Evolutionary conservation across 805 yeast genomes (phyloP).

Genomic region (Pichia ethanolica): DNA sequence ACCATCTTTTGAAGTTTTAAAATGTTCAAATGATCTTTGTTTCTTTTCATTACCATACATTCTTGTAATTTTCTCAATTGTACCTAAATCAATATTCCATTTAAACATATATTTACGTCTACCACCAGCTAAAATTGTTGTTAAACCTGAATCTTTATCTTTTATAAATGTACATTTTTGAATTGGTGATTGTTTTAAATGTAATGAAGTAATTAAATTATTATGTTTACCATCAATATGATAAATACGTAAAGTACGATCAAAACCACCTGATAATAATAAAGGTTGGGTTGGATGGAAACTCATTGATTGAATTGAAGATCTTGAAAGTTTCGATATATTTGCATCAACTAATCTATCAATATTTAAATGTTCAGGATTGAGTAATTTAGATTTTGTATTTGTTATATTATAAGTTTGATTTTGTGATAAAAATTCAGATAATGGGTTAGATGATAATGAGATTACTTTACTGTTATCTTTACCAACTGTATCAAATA

Average conservation of each 20-base stretch:
- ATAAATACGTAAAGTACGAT: conserved; percentile 75
- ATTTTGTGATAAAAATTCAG: conserved; percentile 27
- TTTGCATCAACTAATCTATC: conserved; percentile 86
- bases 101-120: conserved; percentile 87
- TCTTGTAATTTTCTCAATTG: conserved; percentile 77
- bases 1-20: conserved; percentile 71
- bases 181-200: conserved; percentile 71
- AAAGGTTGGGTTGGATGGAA: conserved; percentile 85
- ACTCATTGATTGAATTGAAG: conserved; percentile 78
- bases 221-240: conserved; percentile 87
- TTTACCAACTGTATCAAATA: conserved; percentile 12
- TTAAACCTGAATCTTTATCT: conserved; percentile 37
- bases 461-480: conserved; percentile 15
- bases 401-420: conserved; percentile 22
- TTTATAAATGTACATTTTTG: conserved; percentile 63
- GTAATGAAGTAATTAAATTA: conserved; percentile 73
- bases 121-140: conserved; percentile 74
- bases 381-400: conserved; percentile 44
- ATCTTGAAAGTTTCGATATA: conserved; percentile 52
- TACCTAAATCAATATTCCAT: conserved; percentile 64
- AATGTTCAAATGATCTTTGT: conserved; percentile 83
- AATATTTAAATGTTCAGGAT: conserved; percentile 66
- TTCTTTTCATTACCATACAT: conserved; percentile 85
- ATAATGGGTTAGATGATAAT: conserved; percentile 26
- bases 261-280: conserved; percentile 87